These are phyloP conservation scores for Xylariaceae sp. DNA, from an alignment of 2,329 filamentous ascomycete genomes.

Conservation along the genomic window DNA sequence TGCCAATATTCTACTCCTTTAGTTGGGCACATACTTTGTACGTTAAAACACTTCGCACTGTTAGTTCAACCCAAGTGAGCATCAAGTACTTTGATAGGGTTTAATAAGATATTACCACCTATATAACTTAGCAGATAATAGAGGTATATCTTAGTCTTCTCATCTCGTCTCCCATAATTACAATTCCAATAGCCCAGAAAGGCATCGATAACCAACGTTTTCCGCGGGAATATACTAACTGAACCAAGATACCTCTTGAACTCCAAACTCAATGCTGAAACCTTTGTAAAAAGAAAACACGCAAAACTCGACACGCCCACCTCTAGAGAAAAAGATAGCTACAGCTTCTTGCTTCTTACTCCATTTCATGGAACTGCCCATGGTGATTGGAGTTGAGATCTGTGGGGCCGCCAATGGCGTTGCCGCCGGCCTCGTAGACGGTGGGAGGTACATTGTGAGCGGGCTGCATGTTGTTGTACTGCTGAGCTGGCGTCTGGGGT, in stretches of 20 bases:
- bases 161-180: too few species aligned
- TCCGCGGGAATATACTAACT: too few species aligned
- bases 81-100: too few species aligned
- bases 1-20: too few species aligned
- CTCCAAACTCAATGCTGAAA: conserved; percentile 14
- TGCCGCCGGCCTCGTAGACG: conserved; percentile 38
- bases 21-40: too few species aligned
- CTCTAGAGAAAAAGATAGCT: neutral
- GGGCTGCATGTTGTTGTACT: too few species aligned
- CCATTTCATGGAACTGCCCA: conserved; percentile 41
- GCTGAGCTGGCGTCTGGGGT: conserved; percentile 13
- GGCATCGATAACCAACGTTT: conserved; percentile 1
- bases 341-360: conserved; percentile 16
- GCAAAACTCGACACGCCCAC: neutral
- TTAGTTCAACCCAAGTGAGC: too few species aligned
- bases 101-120: too few species aligned
- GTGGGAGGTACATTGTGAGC: conserved; percentile 23
- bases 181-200: neutral
- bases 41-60: too few species aligned
- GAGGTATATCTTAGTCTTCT: too few species aligned
- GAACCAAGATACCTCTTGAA: conserved; percentile 6
- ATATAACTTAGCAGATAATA: too few species aligned
- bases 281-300: too few species aligned
- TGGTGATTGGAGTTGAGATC: conserved; percentile 32
- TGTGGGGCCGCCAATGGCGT: conserved; percentile 31